A percentile compares a stretch with the other conserved stretches of the same genome.
phyloP scores from a whole-genome alignment of 1,284 basidiomycete species.

The Cerrena zonata region DNA sequence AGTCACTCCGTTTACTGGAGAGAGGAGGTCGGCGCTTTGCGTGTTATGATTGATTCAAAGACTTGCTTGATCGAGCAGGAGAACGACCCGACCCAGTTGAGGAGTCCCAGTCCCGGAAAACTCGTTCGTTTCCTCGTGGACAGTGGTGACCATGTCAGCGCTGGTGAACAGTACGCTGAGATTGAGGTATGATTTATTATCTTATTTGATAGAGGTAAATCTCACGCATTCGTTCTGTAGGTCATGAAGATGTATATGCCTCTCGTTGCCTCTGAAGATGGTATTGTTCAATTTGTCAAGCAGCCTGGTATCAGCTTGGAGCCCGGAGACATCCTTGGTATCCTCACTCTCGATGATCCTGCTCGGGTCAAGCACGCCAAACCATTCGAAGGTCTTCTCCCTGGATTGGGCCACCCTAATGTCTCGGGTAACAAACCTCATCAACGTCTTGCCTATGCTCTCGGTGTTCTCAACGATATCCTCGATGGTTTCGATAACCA shows the following conservation, averaged over 20 bases:
- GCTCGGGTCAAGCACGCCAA: constrained; percentile 96
- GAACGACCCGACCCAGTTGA: constrained; percentile 96
- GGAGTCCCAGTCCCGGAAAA: constrained; percentile 96
- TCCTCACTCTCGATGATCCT: constrained; percentile 94
- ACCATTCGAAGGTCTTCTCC: constrained; percentile 92
- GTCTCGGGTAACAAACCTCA: constrained; percentile 89
- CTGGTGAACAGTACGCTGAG: constrained; percentile 95
- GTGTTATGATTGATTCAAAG: constrained; percentile 93
- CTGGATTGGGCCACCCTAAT: constrained; percentile 78
- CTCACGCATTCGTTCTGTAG: constrained; percentile 30
- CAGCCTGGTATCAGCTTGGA: constrained; percentile 94
- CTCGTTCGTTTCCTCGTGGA: constrained; percentile 93
- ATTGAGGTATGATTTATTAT: constrained; percentile 67
- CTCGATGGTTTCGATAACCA: constrained; percentile 94
- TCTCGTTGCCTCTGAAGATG: constrained; percentile 91
- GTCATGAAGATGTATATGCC: constrained; percentile 99
- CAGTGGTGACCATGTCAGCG: constrained; percentile 93
- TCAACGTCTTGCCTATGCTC: constrained; percentile 77
- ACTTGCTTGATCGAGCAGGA: constrained; percentile 99
- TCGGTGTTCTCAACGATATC: constrained; percentile 84
- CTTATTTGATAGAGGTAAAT: not conserved
- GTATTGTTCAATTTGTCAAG: constrained; percentile 94
- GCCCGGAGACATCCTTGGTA: constrained; percentile 97
- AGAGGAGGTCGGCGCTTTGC: constrained; percentile 92
- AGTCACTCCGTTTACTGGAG: constrained; percentile 98